phyloP scores from a whole-genome alignment of 23 red algal species.

The Gracilaria domingensis region DNA sequence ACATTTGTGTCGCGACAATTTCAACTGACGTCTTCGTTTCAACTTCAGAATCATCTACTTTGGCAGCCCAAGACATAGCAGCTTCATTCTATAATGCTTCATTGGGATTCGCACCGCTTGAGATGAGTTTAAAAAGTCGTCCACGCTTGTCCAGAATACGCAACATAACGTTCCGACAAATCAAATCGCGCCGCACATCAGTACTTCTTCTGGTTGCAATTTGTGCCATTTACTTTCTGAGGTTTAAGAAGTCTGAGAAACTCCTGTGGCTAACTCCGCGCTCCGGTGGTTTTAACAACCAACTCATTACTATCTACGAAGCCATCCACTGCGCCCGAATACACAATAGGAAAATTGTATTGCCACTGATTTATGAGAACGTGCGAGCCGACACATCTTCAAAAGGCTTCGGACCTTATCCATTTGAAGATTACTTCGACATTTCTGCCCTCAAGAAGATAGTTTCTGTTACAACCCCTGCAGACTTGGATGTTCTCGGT shows the following conservation, averaged over 20 bases:
- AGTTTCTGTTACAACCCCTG: constrained; percentile 18
- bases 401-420: constrained; percentile 62
- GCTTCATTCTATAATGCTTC: not conserved
- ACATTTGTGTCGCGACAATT: too few relatives aligned
- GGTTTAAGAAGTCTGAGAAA: not conserved
- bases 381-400: constrained; percentile 32
- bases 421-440: constrained; percentile 67
- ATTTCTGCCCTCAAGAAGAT: constrained; percentile 26
- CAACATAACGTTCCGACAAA: not conserved
- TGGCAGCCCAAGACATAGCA: not conserved
- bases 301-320: constrained; percentile 59
- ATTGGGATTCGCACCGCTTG: not conserved
- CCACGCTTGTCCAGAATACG: constrained; percentile 1
- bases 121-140: not conserved
- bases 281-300: constrained; percentile 60
- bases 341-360: constrained; percentile 14
- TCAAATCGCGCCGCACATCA: not conserved
- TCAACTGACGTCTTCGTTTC: too few relatives aligned
- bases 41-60: too few relatives aligned
- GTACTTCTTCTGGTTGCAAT: not conserved
- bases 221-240: not conserved
- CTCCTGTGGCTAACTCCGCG: constrained; percentile 49
- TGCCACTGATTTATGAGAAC: constrained; percentile 68
- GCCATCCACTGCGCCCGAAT: constrained; percentile 48
- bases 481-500: constrained; percentile 17